Percentiles rank a stretch among this genome's conserved stretches.
Evolutionary conservation across 108 stramenopile genomes (phyloP).

Genomic region (Nannochloropsis oceanica): DNA sequence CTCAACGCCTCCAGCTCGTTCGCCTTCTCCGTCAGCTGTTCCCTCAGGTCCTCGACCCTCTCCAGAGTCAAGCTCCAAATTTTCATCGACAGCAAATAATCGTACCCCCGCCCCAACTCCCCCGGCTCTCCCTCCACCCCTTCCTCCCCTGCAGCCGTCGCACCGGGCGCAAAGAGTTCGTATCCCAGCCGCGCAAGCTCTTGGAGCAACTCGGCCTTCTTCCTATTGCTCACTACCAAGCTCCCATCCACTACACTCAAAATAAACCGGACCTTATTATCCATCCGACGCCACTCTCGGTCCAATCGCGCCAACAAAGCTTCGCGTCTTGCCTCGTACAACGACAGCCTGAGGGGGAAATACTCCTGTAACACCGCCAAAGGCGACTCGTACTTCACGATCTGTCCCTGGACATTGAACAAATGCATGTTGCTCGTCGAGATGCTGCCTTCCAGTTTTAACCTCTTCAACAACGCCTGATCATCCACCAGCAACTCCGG

Average conservation of each 20-base stretch:
- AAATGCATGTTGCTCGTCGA: constrained; percentile 85
- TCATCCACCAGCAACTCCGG: neutral
- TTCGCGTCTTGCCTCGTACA: constrained; percentile 75
- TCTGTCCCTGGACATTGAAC: constrained; percentile 63
- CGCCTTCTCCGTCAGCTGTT: constrained; percentile 61
- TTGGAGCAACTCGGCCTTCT: constrained; percentile 63
- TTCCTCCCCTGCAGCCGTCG: constrained; percentile 27
- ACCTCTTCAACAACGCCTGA: constrained; percentile 60
- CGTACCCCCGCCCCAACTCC: constrained; percentile 75
- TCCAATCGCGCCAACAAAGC: constrained; percentile 19
- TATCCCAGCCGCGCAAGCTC: constrained; percentile 68
- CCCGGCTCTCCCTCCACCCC: constrained; percentile 11
- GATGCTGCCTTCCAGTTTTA: constrained; percentile 41
- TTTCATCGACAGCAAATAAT: constrained; percentile 96
- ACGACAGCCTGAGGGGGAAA: constrained; percentile 60
- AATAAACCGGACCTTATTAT: constrained; percentile 93
- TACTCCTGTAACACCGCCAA: constrained; percentile 52
- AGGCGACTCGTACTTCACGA: constrained; percentile 45
- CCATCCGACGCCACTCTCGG: constrained; percentile 54
- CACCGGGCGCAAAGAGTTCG: constrained; percentile 44
- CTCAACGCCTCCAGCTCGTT: constrained; percentile 54
- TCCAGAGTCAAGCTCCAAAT: constrained; percentile 94
- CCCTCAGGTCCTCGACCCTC: constrained; percentile 71
- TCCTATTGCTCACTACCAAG: constrained; percentile 77
- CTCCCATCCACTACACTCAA: constrained; percentile 76